Conservation (phyloP, 805 yeast species). For the Danielozyma ontarioensis region DNA sequence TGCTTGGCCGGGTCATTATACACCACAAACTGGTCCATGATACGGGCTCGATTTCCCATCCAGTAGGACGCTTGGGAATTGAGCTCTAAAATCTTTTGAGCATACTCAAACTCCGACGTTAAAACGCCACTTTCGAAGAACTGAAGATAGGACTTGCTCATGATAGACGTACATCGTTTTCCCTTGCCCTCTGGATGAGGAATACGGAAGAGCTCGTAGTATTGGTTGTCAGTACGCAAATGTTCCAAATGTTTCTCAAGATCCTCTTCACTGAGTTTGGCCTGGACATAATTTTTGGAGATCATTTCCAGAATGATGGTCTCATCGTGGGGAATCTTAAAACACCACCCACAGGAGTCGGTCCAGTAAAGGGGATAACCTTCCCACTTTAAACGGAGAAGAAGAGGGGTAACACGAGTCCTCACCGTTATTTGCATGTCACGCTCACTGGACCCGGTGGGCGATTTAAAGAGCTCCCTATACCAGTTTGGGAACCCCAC, state of each 20-base stretch:
- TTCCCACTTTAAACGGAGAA: conserved; percentile 81
- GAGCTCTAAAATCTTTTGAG: conserved; percentile 71
- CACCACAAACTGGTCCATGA: conserved; percentile 80
- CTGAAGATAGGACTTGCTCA: conserved; percentile 70
- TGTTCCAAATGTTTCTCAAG: conserved; percentile 15
- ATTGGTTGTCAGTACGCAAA: conserved; percentile 16
- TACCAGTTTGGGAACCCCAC: conserved; percentile 97
- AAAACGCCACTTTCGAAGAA: conserved; percentile 71
- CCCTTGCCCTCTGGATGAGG: conserved; percentile 86
- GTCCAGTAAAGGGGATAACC: conserved; percentile 79
- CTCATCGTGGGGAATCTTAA: conserved; percentile 49
- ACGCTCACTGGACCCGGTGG: conserved; percentile 19
- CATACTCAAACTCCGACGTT: conserved; percentile 65
- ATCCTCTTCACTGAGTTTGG: conserved; percentile 26
- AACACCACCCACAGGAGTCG: conserved; percentile 82
- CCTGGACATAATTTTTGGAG: conserved; percentile 33
- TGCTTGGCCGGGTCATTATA: conserved; percentile 33
- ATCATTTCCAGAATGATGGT: conserved; percentile 21
- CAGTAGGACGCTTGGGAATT: conserved; percentile 85
- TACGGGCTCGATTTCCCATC: conserved; percentile 86
- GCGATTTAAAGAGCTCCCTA: conserved; percentile 45
- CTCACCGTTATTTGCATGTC: conserved; percentile 61
- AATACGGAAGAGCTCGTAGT: conserved; percentile 52
- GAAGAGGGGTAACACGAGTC: conserved; percentile 69
- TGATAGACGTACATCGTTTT: conserved; percentile 65